phyloP scores from a whole-genome alignment of 2,329 filamentous ascomycete genomes.

The Botrytis medusae region DNA sequence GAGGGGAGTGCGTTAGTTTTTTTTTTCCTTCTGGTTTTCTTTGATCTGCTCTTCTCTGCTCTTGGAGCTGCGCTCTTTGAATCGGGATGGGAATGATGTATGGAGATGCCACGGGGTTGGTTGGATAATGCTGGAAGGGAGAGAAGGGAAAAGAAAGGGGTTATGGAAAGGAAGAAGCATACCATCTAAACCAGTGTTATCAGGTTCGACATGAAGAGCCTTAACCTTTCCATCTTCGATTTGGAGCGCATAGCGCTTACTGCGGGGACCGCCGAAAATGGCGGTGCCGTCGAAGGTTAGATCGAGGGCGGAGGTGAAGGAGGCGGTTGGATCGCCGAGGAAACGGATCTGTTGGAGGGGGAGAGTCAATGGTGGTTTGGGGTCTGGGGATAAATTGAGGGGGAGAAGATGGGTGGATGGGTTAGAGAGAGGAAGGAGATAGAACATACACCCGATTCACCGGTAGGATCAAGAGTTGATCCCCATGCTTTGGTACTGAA shows the following conservation, averaged over 20 bases:
- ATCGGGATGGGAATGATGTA: background rate
- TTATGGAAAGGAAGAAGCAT: constrained; percentile 29
- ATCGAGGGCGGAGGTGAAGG: constrained; percentile 81
- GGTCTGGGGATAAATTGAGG: background rate
- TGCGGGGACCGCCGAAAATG: constrained; percentile 78
- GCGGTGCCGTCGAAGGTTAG: constrained; percentile 75
- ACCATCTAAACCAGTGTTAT: constrained; percentile 82
- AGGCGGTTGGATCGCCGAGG: constrained; percentile 75
- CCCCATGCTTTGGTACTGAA: constrained; percentile 86
- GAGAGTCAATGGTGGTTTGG: background rate
- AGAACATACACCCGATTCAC: constrained; percentile 71
- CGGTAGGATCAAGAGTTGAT: constrained; percentile 70
- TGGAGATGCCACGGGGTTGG: background rate
- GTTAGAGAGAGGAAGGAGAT: constrained; percentile 62
- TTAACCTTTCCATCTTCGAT: constrained; percentile 84
- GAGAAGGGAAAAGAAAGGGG: background rate
- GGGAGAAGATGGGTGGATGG: background rate
- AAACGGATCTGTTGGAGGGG: constrained; percentile 74
- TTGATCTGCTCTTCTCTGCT: too few species aligned
- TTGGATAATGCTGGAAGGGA: background rate
- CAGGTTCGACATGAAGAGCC: constrained; percentile 78
- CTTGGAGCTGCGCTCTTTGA: background rate
- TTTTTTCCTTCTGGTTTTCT: background rate
- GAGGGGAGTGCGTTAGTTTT: background rate
- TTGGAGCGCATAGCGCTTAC: constrained; percentile 85